phyloP scores from a whole-genome alignment of 2,329 filamentous ascomycete species.

The Sporothrix pseudoabietina region DNA sequence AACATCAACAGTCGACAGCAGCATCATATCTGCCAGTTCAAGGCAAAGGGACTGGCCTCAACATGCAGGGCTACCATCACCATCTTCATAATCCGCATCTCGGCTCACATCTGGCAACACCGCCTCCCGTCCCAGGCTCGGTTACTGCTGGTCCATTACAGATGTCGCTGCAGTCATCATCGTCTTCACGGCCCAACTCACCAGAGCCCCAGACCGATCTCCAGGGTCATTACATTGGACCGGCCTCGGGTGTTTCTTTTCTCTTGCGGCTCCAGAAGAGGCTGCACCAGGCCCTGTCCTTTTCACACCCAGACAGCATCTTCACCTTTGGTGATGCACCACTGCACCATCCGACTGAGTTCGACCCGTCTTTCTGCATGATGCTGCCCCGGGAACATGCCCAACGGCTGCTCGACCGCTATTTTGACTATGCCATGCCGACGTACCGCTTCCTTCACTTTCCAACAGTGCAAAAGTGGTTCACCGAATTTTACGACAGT shows the following conservation, averaged over 20 bases:
- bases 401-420: slow-evolving; percentile 32
- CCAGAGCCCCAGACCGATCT: slow-evolving; percentile 52
- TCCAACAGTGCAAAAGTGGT: slow-evolving; percentile 46
- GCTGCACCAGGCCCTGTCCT: slow-evolving; percentile 46
- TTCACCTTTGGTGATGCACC: slow-evolving; percentile 53
- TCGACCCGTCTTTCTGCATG: slow-evolving; percentile 4
- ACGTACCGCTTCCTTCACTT: slow-evolving; percentile 50
- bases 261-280: slow-evolving; percentile 53
- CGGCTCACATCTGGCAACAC: neutral
- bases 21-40: neutral
- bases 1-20: neutral
- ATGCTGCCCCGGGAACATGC: neutral
- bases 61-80: neutral
- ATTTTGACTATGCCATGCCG: slow-evolving; percentile 49
- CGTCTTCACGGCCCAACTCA: slow-evolving; percentile 37
- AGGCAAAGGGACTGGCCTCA: neutral
- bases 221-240: slow-evolving; percentile 52
- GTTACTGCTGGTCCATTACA: neutral
- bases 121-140: neutral
- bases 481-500: slow-evolving; percentile 51
- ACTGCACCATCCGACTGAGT: slow-evolving; percentile 18
- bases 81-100: neutral
- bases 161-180: neutral
- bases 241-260: slow-evolving; percentile 52
- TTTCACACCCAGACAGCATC: slow-evolving; percentile 44